Evolutionary conservation across 2,329 filamentous ascomycete genomes (phyloP), one percentile per base, ranked within the genome.

Genomic region (Tolypocladium inflatum): DNA sequence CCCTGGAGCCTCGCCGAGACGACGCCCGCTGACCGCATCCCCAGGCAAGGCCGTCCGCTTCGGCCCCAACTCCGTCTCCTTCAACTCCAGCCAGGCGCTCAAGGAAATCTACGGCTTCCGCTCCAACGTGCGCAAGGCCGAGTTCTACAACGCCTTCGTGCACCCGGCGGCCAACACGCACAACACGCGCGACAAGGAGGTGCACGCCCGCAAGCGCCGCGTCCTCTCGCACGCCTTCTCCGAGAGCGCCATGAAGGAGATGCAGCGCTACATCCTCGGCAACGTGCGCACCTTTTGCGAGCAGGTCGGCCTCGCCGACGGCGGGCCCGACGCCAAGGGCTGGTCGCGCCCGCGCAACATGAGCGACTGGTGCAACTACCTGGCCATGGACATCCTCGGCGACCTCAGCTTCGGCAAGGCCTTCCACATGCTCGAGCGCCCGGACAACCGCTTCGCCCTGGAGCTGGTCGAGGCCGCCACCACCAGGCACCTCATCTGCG

Each of bases 181-280:
- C 74, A 89, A 88, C 72, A 80, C 79, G 2, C 86, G 88, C 56
- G 84, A 89, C 67, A 88, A 87, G 73, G 73, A 78, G 0, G 74
- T 83, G 48, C 88, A 91, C 68, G 86, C 86, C 37, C 83, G 87
- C 56, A 90, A 90, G 77, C 78, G 87, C 43, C 79, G 86, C 33
- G 86, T 89, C 35, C 75, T 91, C 41, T 85, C 84, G n/a, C 85
- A 89, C 64, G 87, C 85, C 38, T 90, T 91, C 69, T 84, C 83
- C 0, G 85, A 88, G 58, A 73, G 76, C 45, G 85, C 86, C 56
- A 78, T 88, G 65, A 85, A 83, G 73, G 80, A 83, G 65, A 86
- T 88, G 79, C 85, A 89, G 71, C 77, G 80, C 59, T 85, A 87
- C 62, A 84, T 89, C 61, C 72, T 88, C 11, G 74, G 78, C 62